Base-by-base conservation (phyloP, 169 alveolate genomes). In the Eimeria falciformis region DNA sequence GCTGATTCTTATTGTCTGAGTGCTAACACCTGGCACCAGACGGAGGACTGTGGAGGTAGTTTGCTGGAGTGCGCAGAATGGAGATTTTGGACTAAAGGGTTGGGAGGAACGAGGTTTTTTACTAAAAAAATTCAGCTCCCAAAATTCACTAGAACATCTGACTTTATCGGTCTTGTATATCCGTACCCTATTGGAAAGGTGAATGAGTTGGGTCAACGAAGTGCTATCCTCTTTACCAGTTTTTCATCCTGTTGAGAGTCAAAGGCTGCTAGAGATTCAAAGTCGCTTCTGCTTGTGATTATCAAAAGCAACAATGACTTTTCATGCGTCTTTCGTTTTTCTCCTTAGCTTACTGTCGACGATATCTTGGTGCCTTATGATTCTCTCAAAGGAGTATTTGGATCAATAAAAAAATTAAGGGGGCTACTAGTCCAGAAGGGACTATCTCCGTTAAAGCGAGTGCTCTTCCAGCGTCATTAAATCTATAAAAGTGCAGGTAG, bases 151-250 rank as follows among this genome's bases (percentile, higher is more conserved):
- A 75, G 85, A 25, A n/a, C 40, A 65, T 75, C 85, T 9, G 65
- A 75, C 23, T 75, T 75, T 25, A 37, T 75, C 4, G 85, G 85
- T 43, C 85, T 75, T 12, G 85, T 75, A 21, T 75, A 75, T 43
- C 85, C 85, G 9, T 75, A 75, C 43, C 85, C 85, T 7, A 25
- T 37, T 75, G 85, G 85, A 21, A 46, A 75, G 85, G 85, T 21
- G 43, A 71, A 56, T 21, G 53, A 1, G 29, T 27, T 23, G n/a
- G n/a, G n/a, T n/a, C n/a, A n/a, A n/a, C n/a, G n/a, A n/a, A n/a
- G n/a, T n/a, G n/a, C n/a, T n/a, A n/a, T n/a, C n/a, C n/a, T n/a
- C n/a, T n/a, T n/a, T n/a, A n/a, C n/a, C n/a, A n/a, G n/a, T n/a
- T n/a, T n/a, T n/a, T n/a, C n/a, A n/a, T n/a, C n/a, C n/a, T n/a